Evolutionary conservation across 1,284 basidiomycete species (phyloP).

Genomic region (Ustilago hordei): DNA sequence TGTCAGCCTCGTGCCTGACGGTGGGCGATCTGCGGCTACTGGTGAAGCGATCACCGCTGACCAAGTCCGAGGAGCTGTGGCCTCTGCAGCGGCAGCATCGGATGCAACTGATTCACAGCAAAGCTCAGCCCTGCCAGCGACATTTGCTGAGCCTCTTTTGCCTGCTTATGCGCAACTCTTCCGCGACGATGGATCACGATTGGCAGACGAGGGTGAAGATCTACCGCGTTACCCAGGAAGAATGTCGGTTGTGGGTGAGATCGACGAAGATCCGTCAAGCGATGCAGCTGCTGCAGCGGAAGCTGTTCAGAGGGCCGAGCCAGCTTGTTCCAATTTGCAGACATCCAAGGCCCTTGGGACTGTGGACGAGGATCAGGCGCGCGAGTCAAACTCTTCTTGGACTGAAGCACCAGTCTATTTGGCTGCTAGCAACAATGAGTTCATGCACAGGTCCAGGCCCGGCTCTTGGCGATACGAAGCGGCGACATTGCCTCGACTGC

Average conservation of each 20-base stretch:
- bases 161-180: slow-evolving; percentile 69
- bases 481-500: slow-evolving; percentile 8
- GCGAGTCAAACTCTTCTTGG: background rate
- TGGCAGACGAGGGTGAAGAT: slow-evolving; percentile 67
- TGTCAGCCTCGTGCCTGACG: slow-evolving; percentile 13
- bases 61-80: background rate
- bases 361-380: slow-evolving; percentile 8
- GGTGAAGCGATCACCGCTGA: background rate
- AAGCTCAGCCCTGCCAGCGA: slow-evolving; percentile 7
- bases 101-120: background rate
- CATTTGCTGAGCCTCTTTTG: slow-evolving; percentile 52
- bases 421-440: background rate
- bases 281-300: background rate
- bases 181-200: slow-evolving; percentile 67
- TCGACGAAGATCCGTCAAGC: slow-evolving; percentile 24
- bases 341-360: slow-evolving; percentile 5
- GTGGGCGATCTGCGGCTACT: background rate
- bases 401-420: background rate
- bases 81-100: background rate
- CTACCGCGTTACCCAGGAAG: slow-evolving; percentile 65
- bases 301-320: background rate
- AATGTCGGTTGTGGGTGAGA: slow-evolving; percentile 53
- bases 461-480: background rate
- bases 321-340: background rate
- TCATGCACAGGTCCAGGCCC: background rate